Percentiles rank a stretch among this genome's conserved stretches.
Evolutionary conservation across 257 asterid species (phyloP).

Genomic region (Jaltomata sinuosa): DNA sequence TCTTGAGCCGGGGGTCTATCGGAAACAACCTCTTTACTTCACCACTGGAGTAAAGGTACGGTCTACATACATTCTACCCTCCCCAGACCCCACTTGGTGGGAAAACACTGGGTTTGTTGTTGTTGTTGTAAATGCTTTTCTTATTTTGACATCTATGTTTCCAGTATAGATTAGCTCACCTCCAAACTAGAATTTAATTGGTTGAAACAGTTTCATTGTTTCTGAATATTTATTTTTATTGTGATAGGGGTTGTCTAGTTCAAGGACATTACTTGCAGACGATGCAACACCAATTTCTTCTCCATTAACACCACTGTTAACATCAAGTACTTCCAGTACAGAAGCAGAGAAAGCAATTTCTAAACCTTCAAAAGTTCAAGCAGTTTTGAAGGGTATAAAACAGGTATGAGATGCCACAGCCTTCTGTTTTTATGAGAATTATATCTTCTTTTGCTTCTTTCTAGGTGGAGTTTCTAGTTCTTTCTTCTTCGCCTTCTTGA

Average conservation of each 20-base stretch:
- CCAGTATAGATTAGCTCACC: neutral
- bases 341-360: conserved; percentile 54
- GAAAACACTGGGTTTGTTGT: too few relatives aligned
- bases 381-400: conserved; percentile 75
- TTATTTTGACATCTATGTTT: neutral
- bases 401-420: conserved; percentile 36
- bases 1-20: too few relatives aligned
- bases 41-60: too few relatives aligned
- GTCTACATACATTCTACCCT: too few relatives aligned
- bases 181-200: neutral
- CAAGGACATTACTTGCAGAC: conserved; percentile 58
- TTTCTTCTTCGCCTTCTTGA: neutral
- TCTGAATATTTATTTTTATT: neutral
- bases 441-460: neutral
- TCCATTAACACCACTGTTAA: conserved; percentile 60
- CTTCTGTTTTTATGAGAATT: neutral
- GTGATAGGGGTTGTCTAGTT: neutral
- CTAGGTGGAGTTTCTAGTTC: neutral
- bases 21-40: too few relatives aligned
- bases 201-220: neutral
- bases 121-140: neutral
- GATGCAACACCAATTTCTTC: conserved; percentile 73
- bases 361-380: conserved; percentile 70
- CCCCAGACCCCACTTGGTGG: too few relatives aligned
- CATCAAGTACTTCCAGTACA: conserved; percentile 41